Base-by-base conservation (phyloP, 1,284 basidiomycete genomes). In the Garcileccinum viscosum region DNA sequence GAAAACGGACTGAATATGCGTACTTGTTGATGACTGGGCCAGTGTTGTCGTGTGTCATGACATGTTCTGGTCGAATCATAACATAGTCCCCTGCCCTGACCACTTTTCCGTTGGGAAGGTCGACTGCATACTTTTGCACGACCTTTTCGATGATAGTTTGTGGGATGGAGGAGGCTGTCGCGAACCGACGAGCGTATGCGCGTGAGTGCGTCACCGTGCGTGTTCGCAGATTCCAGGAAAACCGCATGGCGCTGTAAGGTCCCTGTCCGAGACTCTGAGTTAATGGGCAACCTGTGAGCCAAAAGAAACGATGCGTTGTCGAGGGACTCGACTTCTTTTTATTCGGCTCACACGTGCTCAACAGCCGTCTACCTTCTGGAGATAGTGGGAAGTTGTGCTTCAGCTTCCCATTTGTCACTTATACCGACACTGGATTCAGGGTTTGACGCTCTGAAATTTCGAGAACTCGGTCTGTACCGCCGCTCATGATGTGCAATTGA, bases 11-110 rank as follows among this genome's bases (percentile, higher is more conserved):
- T 30, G 27, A 3, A 38, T 22, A 38, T 27, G 44, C 91, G 78
- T 76, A 95, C 94, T 97, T 97, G 78, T 93, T 93, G 71, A 99
- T 98, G 74, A 99, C 97, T 4, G 97, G 97, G 0, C 97, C 97
- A 15, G 97, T 99, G 82, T 99, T 99, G 80, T 99, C 96, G 77
- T 98, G 95, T 3, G 95, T 97, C 95, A 97, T 97, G 71, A 99
- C 96, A 87, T 98, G 95, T 80, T 98, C 92, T 24, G 98, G 98
- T 35, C 90, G 90, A 82, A 99, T 98, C 94, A 98, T 98, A 63
- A 99, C 96, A 90, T 99, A 99, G 90, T 99, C 98, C 40, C 98
- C 98, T 35, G 97, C 94, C 76, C 90, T 91, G 73, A 99, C 95
- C 33, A 87, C 86, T 77, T 93, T 93, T 59, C 90, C 91, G 64